Evolutionary conservation across 2,329 filamentous ascomycete species (phyloP), one percentile per base, ranked within the genome.

Genomic region (Cordyceps cateniannulata): DNA sequence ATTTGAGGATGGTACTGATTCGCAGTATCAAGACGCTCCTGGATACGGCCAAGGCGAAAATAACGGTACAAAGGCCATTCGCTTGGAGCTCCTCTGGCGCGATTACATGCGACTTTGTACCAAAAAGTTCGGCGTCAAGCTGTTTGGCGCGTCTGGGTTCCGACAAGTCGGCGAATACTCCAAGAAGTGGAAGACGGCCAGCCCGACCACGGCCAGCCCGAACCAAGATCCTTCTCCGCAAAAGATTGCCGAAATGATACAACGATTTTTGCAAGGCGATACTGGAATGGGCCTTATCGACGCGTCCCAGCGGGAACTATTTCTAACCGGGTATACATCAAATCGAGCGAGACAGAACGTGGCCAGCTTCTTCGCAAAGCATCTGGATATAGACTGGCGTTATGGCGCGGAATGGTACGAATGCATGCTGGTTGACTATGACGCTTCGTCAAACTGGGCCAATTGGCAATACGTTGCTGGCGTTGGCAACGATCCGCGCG

Each of bases 321-420:
- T 84, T 64, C 80, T 86, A 47, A 93, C 90, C 0, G 90, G 90
- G 0, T 93, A 91, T 70, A 92, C 89, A 0, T 89, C 86, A 1
- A 92, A 92, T 68, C 81, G 89, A 16, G 86, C 88, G 0, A 78
- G 90, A 2, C 89, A 93, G 70, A 92, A 93, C 59, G 87, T 91
- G 1, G 89, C 89, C 0, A 87, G 81, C 18, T 93, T 90, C 69
- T 75, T 93, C 1, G 74, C 88, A 0, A 91, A 90, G 65, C 88
- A 91, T 63, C 76, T 93, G 3, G 80, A 81, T 1, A 85, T 93
- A 24, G 90, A 93, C 71, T 95, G 90, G 90, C 83, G 89, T 0
- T 80, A 90, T 16, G 90, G 90, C 0, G 90, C 89, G 0, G 90
- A 93, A 70, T 93, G 88, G 88, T 93, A 93, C 68, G 90, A 93